These are phyloP conservation scores for Bonnemaisonia californica DNA, from an alignment of 31 red algal genomes.

Conservation along the genomic window DNA sequence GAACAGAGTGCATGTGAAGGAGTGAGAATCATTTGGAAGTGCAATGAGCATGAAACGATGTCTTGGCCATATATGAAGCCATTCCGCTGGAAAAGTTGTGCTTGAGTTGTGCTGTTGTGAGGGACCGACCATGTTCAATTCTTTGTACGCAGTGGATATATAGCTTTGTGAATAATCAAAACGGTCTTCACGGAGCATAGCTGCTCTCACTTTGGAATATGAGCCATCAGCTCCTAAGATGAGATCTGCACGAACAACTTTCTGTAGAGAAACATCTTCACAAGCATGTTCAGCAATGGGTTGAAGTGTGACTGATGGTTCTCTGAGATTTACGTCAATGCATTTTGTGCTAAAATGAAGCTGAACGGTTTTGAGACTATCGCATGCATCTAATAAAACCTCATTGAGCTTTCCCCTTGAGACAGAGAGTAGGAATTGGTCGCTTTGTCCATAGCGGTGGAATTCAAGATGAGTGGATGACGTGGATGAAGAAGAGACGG, in stretches of 20 bases:
- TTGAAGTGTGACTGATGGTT: constrained; percentile 44
- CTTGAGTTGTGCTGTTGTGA: neutral
- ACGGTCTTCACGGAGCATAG: constrained; percentile 49
- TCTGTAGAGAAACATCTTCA: neutral
- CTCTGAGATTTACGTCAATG: constrained; percentile 59
- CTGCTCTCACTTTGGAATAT: constrained; percentile 82
- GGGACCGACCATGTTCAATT: constrained; percentile 61
- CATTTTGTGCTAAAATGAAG: constrained; percentile 67
- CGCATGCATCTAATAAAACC: constrained; percentile 74
- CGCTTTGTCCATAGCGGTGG: constrained; percentile 84
- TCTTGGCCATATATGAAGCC: constrained; percentile 97
- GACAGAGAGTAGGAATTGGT: constrained; percentile 85
- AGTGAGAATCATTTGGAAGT: constrained; percentile 79
- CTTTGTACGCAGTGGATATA: constrained; percentile 92
- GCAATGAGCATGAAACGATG: constrained; percentile 98
- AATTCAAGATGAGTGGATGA: constrained; percentile 23
- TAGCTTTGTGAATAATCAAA: constrained; percentile 92
- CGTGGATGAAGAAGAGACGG: neutral
- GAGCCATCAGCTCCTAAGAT: constrained; percentile 94
- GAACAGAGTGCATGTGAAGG: constrained; percentile 85
- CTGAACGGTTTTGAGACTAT: constrained; percentile 13
- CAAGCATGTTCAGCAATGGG: constrained; percentile 3
- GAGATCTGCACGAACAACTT: constrained; percentile 42
- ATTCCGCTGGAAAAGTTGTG: constrained; percentile 47
- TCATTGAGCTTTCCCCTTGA: constrained; percentile 64